Base-by-base conservation (phyloP, 148 eudicot genomes). In the Talinum fruticosum region DNA sequence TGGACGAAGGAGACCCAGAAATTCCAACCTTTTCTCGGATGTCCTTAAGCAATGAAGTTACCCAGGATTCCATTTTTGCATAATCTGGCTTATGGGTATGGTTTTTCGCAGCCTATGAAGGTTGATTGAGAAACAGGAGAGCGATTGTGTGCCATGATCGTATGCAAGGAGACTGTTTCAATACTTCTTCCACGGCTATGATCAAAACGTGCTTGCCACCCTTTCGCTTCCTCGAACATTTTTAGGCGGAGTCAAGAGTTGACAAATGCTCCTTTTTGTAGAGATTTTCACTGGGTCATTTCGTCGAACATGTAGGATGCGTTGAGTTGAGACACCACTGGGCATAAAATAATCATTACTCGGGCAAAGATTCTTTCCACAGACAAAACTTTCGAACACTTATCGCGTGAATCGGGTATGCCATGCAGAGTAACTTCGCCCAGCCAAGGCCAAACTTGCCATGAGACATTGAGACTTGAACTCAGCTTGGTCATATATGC, bases 11-110 rank as follows among this genome's bases (percentile, higher is more conserved):
- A 66, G 28, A 16, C 79, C 72, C 80, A 49, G 79, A 65, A 76
- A 81, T 51, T 7, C 77, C 84, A 34, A 77, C 84, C 36, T 81
- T 81, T 38, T 69, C 80, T 77, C 66, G 72, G 26, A 81, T 66
- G 4, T 77, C 84, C 10, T 77, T 81, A 45, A 81, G 8, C 80
- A 81, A 77, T 72, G 80, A 49, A 6, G 59, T 73, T 30, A 81
- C 80, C 80, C 80, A 81, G 33, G 80, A 81, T 49, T 76, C 83
- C 83, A 76, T 81, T 81, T 65, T 76, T 64, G 70, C 53, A 72
- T 36, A 15, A 10, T 47, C 66, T 51, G 34, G 26, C 26, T 76
- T 34, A 8, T 33, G 76, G 68, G 72, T 76, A 3, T 64, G 54
- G 49, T 3, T 2, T 32, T 80, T 80, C 54, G 66, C 49, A 69